These are phyloP conservation scores for Mycena galopus DNA, from an alignment of 768 basidiomycete species.

Conservation along the genomic window DNA sequence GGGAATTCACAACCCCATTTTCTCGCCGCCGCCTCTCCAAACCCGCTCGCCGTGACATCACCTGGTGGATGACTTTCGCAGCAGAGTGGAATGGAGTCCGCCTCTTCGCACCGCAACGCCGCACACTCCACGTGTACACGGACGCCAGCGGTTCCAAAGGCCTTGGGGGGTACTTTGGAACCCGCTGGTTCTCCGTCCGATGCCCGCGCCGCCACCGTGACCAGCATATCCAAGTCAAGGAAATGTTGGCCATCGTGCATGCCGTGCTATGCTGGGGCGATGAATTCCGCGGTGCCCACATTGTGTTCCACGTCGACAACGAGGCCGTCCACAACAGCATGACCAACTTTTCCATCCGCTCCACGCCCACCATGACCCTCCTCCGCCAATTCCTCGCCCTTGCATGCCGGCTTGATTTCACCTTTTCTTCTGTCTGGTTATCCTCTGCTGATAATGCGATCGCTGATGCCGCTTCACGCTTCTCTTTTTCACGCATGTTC, in stretches of 20 bases:
- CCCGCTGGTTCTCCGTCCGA: background rate
- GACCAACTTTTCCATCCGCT: background rate
- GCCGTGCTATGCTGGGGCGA: slow-evolving; percentile 19
- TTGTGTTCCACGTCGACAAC: slow-evolving; percentile 15
- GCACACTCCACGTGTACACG: background rate
- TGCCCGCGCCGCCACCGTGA: background rate
- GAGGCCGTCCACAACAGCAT: background rate
- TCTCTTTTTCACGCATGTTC: slow-evolving; percentile 14
- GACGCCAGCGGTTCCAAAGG: background rate
- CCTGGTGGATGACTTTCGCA: background rate
- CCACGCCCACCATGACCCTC: background rate
- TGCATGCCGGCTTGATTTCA: background rate
- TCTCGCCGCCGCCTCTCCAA: background rate
- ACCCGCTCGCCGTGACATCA: background rate
- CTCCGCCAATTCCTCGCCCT: background rate
- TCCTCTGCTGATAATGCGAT: slow-evolving; percentile 5
- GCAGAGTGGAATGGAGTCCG: background rate
- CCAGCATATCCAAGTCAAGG: too few species aligned
- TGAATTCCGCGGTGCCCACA: background rate
- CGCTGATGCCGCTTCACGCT: slow-evolving; percentile 19
- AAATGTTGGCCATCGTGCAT: slow-evolving; percentile 8
- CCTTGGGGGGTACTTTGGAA: background rate
- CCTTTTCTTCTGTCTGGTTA: background rate
- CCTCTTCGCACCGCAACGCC: background rate
- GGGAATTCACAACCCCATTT: background rate